A percentile compares a stretch with the other conserved stretches of the same genome.
Conservation (phyloP, 345 rosid genomes). For the Eucalyptus globulus region DNA sequence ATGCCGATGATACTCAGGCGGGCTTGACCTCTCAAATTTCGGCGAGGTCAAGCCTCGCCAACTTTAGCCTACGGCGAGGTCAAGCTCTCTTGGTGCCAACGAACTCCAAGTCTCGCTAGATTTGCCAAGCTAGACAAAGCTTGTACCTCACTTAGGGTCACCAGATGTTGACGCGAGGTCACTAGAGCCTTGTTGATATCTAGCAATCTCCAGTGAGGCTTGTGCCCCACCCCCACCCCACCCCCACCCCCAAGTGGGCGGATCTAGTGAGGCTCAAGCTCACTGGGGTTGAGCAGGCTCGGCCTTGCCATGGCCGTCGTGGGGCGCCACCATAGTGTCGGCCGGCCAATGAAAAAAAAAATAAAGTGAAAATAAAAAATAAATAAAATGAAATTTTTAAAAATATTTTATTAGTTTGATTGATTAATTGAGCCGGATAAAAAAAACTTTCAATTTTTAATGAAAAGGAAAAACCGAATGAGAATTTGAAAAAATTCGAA, state of each 20-base stretch:
- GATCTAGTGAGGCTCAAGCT: too few species aligned
- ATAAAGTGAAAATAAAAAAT: too few species aligned
- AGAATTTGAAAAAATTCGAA: fast-evolving
- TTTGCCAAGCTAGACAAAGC: fast-evolving
- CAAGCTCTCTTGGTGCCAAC: fast-evolving
- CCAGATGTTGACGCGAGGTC: fast-evolving
- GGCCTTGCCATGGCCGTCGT: fast-evolving
- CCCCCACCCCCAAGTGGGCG: too few species aligned
- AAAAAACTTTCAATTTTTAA: too few species aligned
- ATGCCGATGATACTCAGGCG: too few species aligned
- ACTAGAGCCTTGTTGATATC: fast-evolving
- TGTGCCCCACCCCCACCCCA: too few species aligned
- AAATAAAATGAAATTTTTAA: too few species aligned
- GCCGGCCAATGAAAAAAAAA: too few species aligned
- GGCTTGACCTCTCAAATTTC: too few species aligned
- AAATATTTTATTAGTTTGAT: fast-evolving
- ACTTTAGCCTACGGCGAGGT: too few species aligned
- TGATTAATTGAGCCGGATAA: fast-evolving
- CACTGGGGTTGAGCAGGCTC: fast-evolving
- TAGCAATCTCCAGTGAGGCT: fast-evolving
- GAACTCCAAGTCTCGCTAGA: too few species aligned
- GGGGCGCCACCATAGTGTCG: fast-evolving
- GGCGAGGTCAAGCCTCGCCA: fast-evolving
- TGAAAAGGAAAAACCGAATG: too few species aligned
- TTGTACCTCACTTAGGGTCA: fast-evolving